phyloP scores from a whole-genome alignment of 371 early-diverging fungal species.

The Apophysomyces trapeziformis region DNA sequence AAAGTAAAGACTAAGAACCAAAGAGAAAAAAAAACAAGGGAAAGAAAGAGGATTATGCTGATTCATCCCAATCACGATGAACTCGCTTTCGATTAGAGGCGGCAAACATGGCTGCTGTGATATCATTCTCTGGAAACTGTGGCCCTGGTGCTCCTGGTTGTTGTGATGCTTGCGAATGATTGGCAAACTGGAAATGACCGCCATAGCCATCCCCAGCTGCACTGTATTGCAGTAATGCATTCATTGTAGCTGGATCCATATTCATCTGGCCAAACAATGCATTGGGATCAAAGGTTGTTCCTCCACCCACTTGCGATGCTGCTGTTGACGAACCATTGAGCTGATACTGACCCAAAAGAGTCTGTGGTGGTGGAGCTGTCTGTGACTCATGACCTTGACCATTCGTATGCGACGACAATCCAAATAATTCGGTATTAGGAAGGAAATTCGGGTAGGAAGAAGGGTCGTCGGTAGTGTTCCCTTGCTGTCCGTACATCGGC shows the following conservation, averaged over 20 bases:
- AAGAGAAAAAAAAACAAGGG: constrained; percentile 3
- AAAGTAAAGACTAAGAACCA: neutral
- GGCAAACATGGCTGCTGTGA: constrained; percentile 22
- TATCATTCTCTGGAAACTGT: constrained; percentile 16
- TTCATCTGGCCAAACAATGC: constrained; percentile 36
- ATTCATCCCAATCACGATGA: constrained; percentile 27
- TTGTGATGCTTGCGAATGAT: constrained; percentile 9
- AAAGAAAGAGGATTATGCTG: constrained; percentile 13
- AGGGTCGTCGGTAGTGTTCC: neutral
- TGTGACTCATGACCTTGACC: constrained; percentile 16
- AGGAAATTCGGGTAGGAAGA: constrained; percentile 12
- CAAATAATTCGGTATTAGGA: constrained; percentile 16
- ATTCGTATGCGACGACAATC: neutral
- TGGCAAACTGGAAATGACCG: constrained; percentile 10
- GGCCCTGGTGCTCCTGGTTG: constrained; percentile 16
- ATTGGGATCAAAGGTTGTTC: constrained; percentile 22
- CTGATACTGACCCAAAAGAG: neutral
- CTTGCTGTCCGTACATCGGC: constrained; percentile 6
- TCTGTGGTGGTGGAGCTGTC: constrained; percentile 13
- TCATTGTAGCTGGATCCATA: constrained; percentile 46
- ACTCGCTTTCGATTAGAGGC: constrained; percentile 37
- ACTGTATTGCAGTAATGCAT: constrained; percentile 33
- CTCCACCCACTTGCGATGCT: constrained; percentile 14
- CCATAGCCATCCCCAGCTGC: constrained; percentile 1
- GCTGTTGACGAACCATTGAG: constrained; percentile 5